These are phyloP conservation scores for Venturiaceae sp. DNA, from an alignment of 2,329 filamentous ascomycete species.

Conservation along the genomic window DNA sequence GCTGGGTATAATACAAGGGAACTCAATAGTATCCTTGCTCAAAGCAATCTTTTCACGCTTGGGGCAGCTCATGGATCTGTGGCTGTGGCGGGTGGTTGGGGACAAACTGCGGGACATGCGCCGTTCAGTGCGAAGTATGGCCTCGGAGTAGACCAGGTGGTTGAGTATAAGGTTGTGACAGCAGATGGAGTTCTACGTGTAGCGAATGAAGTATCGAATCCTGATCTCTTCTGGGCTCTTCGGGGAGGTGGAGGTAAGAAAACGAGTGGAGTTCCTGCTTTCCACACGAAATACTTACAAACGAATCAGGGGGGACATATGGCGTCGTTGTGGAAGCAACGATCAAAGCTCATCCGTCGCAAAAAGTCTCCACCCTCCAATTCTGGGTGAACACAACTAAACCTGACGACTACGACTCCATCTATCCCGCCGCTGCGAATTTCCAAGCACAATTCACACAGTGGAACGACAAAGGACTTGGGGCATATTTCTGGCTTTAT, in stretches of 20 bases:
- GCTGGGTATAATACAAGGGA: not conserved
- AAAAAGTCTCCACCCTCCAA: not conserved
- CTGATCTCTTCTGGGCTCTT: conserved; percentile 10
- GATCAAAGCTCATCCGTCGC: conserved; percentile 16
- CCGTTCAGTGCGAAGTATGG: not conserved
- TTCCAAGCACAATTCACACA: not conserved
- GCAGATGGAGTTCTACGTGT: conserved; percentile 6
- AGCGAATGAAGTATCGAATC: conserved; percentile 2
- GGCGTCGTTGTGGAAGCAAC: conserved; percentile 24
- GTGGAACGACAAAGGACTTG: not conserved
- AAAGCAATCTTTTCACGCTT: not conserved
- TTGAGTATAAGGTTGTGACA: conserved; percentile 22
- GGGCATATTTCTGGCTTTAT: conserved; percentile 4
- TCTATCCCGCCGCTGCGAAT: not conserved
- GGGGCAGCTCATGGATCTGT: not conserved
- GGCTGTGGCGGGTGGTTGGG: not conserved
- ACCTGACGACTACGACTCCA: not conserved
- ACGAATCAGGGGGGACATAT: conserved; percentile 18
- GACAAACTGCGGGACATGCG: conserved; percentile 1
- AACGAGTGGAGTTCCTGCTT: conserved; percentile 18
- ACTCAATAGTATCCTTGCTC: not conserved
- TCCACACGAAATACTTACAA: conserved; percentile 19
- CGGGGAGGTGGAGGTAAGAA: conserved; percentile 16
- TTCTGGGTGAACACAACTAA: conserved; percentile 2
- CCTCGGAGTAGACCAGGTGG: conserved; percentile 23